Evolutionary conservation across 768 basidiomycete species (phyloP).

Genomic region (Crepidotus variabilis): DNA sequence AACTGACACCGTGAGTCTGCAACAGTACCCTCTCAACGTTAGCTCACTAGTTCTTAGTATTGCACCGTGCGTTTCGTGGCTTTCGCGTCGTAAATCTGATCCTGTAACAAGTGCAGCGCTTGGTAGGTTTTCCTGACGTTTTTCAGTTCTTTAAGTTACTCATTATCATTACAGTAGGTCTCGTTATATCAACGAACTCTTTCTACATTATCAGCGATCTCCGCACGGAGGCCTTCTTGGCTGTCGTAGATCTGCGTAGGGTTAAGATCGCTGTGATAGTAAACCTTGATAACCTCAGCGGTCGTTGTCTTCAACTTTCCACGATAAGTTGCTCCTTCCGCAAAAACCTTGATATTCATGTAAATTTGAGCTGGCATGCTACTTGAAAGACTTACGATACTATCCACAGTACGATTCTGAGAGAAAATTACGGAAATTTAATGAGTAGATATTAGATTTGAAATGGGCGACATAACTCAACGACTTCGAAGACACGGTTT

Average conservation of each 20-base stretch:
- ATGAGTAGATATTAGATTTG: not conserved
- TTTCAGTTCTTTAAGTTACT: too few relatives aligned
- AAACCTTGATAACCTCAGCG: not conserved
- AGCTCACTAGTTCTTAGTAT: too few relatives aligned
- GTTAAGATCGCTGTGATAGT: conserved; percentile 1
- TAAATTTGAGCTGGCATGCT: not conserved
- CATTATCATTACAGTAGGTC: too few relatives aligned
- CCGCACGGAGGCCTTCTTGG: not conserved
- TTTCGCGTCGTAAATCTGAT: too few relatives aligned
- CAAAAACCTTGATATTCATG: conserved; percentile 4
- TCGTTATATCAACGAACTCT: too few relatives aligned
- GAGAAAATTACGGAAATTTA: not conserved
- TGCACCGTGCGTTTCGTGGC: too few relatives aligned
- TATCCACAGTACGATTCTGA: conserved; percentile 3
- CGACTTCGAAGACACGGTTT: conserved; percentile 1
- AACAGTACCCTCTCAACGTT: too few relatives aligned
- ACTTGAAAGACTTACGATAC: conserved; percentile 1
- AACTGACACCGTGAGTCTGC: too few relatives aligned
- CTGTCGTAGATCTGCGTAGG: not conserved
- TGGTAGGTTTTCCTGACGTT: too few relatives aligned
- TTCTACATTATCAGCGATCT: conserved; percentile 4
- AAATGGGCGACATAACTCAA: not conserved
- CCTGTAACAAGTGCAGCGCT: too few relatives aligned
- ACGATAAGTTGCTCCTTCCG: conserved; percentile 4
- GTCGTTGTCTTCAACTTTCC: conserved; percentile 5